Base-by-base conservation (phyloP, 106 monocot genomes). In the Allium fistulosum region DNA sequence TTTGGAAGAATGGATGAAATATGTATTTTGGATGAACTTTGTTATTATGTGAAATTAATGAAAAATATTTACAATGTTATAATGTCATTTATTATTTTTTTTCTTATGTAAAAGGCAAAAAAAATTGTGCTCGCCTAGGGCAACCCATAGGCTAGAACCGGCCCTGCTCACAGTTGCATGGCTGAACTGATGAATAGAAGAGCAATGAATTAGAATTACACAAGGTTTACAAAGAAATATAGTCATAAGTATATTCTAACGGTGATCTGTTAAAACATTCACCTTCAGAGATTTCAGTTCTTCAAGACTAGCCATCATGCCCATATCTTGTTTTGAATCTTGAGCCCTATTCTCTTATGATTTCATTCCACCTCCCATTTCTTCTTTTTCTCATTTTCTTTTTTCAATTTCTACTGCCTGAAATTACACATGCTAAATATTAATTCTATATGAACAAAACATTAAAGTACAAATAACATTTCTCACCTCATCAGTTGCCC, bases 211-310 rank as follows among this genome's bases (percentile, higher is more conserved):
- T 49, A 80, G 66, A n/a, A 46, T 17, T 28, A 10, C 16, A 46
- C 53, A 52, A 37, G 53, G 13, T 71, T 17, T 17, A 46, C 16
- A 14, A 62, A 28, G 27, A 10, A 1, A 26, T 9, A 17, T 16
- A 17, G 28, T 28, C 28, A 28, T 3, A 28, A 28, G 27, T 26
- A 62, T 9, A 62, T 13, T 62, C 8, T 45, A 62, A 9, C 37
- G 3, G 10, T 62, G 26, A 5, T 16, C 11, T 59, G 18, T 59
- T 59, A 16, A 46, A 27, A 22, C n/a, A 4, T 14, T 52, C 74
- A 88, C 95, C 91, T 82, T 91, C 95, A 96, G 88, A 51, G 95
- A 96, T 59, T 79, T 88, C 91, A 91, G 91, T 77, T 96, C 95
- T 77, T 96, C 91, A 27, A 96, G 70, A 52, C 91, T 81, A 58